Base-by-base conservation (phyloP, 2,329 filamentous ascomycete genomes). In the Alternaria sp. region DNA sequence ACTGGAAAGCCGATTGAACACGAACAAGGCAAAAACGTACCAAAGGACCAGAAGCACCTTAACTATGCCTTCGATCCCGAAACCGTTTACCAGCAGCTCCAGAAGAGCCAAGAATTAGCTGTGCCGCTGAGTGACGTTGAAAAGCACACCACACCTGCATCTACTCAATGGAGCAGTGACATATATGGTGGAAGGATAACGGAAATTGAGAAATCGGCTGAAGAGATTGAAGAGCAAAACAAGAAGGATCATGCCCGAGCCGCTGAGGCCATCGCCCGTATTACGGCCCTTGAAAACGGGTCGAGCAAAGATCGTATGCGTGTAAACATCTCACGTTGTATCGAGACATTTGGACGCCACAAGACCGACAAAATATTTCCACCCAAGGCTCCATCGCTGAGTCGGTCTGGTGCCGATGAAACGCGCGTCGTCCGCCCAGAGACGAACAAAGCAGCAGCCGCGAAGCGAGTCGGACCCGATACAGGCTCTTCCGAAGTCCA, bases 401-500 rank as follows among this genome's bases (percentile, higher is more conserved):
- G 82, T 16, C 71, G 77, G 38, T 81, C 83, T 40, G 74, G 82
- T 70, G 74, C 80, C 75, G 78, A 69, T 79, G 71, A 81, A 81
- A 79, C 59, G 62, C 55, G 74, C 50, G 60, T 73, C 6, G 67
- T 81, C 27, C 86, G 86, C 68, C 85, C 84, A 0, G 63, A 72
- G 25, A 77, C 74, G 11, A 78, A 77, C 48, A 51, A 64, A 14
- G 67, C 63, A 11, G 73, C 66, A 16, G 54, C 68, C 5, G 71
- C 62, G 45, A 86, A 86, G 50, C 90, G 96, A 32, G 88, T 89
- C n/a, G 95, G 95, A 0, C 91, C 91, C 5, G 95, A 99, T 77
- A 99, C 94, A 1, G 95, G 95, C 36, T 97, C 92, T 71, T 92
- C 92, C 7, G 95, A 99, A 81, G 96, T 99, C n/a, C 95, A 99